Conservation (phyloP, 1,139 yeast species). For the Pneumocystis oryctolagi region DNA sequence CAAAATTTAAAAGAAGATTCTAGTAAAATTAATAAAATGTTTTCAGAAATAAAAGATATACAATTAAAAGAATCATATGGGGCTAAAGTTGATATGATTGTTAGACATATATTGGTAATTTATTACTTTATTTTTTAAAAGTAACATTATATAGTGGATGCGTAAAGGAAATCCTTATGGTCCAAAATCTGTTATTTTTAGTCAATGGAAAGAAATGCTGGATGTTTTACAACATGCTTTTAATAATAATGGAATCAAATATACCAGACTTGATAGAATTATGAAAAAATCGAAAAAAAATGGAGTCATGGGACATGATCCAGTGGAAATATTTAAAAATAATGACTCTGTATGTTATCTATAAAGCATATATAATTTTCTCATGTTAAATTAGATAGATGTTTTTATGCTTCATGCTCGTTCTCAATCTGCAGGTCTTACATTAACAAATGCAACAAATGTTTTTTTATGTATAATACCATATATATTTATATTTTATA, state of each 20-base stretch:
- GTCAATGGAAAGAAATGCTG: constrained; percentile 75
- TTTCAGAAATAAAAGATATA: constrained; percentile 30
- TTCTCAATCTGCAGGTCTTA: constrained; percentile 77
- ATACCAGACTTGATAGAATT: constrained; percentile 25
- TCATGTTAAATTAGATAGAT: constrained; percentile 26
- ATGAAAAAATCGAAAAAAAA: constrained; percentile 29
- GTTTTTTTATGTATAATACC: constrained; percentile 27
- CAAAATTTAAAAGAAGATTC: constrained; percentile 25
- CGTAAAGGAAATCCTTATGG: constrained; percentile 43
- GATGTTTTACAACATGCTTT: constrained; percentile 55
- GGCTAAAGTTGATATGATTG: constrained; percentile 69
- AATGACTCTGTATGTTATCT: constrained; percentile 32
- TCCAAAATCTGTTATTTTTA: constrained; percentile 61
- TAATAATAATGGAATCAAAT: constrained; percentile 40
- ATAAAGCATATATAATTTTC: neutral
- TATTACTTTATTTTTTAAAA: neutral
- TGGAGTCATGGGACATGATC: neutral
- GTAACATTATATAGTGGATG: constrained; percentile 33
- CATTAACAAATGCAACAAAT: constrained; percentile 80
- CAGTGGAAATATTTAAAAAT: constrained; percentile 37
- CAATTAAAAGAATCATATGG: constrained; percentile 45
- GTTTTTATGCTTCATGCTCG: constrained; percentile 74
- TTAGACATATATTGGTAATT: constrained; percentile 36
- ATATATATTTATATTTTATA: constrained; percentile 24
- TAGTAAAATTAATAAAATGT: constrained; percentile 33